These are phyloP conservation scores for Wallacemonas sp. DNA, from an alignment of 208 protist species.

Conservation along the genomic window DNA sequence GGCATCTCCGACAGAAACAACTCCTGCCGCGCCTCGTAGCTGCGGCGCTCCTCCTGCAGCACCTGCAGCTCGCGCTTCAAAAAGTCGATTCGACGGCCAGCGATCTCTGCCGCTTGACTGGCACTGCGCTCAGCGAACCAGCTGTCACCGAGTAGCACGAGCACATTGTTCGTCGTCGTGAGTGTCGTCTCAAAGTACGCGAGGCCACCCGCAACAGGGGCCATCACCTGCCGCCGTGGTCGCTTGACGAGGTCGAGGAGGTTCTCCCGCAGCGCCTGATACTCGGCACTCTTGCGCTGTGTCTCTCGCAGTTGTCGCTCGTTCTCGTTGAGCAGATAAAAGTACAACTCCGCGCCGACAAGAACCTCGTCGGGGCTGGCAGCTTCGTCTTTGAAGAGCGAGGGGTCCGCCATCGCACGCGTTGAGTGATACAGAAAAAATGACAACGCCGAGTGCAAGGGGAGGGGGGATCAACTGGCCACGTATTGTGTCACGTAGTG, in stretches of 20 bases:
- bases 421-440: too few relatives aligned
- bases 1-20: conserved; percentile 76
- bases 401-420: not conserved
- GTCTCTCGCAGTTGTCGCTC: conserved; percentile 34
- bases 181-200: conserved; percentile 84
- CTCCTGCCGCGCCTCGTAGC: conserved; percentile 43
- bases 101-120: conserved; percentile 72
- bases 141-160: conserved; percentile 85
- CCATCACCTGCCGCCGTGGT: conserved; percentile 59
- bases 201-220: conserved; percentile 78
- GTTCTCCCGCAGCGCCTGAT: conserved; percentile 48
- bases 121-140: conserved; percentile 91
- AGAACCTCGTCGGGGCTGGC: conserved; percentile 49
- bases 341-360: conserved; percentile 72
- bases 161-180: conserved; percentile 77
- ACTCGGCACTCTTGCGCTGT: conserved; percentile 39
- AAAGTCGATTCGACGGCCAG: conserved; percentile 62
- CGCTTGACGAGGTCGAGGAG: conserved; percentile 53
- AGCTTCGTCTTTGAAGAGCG: conserved; percentile 19
- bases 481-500: too few relatives aligned
- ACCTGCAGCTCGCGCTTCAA: conserved; percentile 64
- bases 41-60: conserved; percentile 58
- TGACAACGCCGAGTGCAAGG: too few relatives aligned
- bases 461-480: too few relatives aligned
- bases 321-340: conserved; percentile 61